phyloP scores from a whole-genome alignment of 2,329 filamentous ascomycete species.

The Colletotrichum tanaceti region DNA sequence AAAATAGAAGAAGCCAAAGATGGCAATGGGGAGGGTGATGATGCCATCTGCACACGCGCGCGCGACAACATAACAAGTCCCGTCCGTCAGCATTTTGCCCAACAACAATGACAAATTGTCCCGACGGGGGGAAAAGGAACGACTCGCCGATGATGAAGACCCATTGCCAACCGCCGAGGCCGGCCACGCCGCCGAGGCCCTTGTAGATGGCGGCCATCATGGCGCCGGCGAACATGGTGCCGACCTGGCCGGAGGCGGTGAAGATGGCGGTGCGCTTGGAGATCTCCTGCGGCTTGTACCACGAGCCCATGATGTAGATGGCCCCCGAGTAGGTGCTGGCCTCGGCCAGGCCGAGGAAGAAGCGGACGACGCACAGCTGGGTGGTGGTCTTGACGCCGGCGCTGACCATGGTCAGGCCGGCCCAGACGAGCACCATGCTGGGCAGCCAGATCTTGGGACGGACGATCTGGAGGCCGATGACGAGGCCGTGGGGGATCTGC shows the following conservation, averaged over 20 bases:
- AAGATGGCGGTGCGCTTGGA: constrained; percentile 74
- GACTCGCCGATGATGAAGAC: constrained; percentile 45
- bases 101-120: too few relatives aligned
- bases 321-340: constrained; percentile 55
- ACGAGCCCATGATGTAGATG: constrained; percentile 60
- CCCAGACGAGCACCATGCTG: constrained; percentile 61
- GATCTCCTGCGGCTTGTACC: constrained; percentile 71
- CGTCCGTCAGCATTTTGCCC: too few relatives aligned
- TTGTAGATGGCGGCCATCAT: constrained; percentile 60
- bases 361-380: constrained; percentile 54
- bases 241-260: constrained; percentile 68
- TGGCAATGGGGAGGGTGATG: constrained; percentile 64
- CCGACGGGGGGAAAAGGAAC: too few relatives aligned
- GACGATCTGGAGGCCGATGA: constrained; percentile 57
- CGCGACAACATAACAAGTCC: too few relatives aligned
- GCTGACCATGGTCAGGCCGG: constrained; percentile 43
- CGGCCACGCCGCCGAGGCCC: constrained; percentile 55
- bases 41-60: constrained; percentile 54
- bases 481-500: constrained; percentile 58
- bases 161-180: constrained; percentile 65
- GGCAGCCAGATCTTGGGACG: constrained; percentile 62
- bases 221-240: constrained; percentile 69
- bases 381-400: constrained; percentile 44
- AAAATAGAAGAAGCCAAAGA: constrained; percentile 63
- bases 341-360: constrained; percentile 54